A percentile compares a stretch with the other conserved stretches of the same genome.
These are phyloP conservation scores for Talaromyces pinophilus DNA, from an alignment of 2,329 filamentous ascomycete species.

Conservation along the genomic window DNA sequence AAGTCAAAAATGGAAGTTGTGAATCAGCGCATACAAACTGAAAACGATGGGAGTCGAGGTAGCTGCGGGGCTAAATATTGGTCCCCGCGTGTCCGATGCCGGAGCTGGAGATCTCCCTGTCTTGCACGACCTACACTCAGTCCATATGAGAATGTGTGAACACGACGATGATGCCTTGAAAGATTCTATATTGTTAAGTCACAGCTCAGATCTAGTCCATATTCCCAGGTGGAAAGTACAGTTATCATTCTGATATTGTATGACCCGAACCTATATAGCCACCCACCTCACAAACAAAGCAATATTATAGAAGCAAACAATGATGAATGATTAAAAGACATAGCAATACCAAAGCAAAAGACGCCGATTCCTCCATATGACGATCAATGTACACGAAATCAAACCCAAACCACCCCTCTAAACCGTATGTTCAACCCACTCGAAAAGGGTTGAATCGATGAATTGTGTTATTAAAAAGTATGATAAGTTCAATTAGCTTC, in stretches of 20 bases:
- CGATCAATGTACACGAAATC: conserved; percentile 19
- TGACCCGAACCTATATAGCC: conserved; percentile 1
- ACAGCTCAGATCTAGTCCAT: neutral
- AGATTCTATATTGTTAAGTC: neutral
- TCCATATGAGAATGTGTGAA: neutral
- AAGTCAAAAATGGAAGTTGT: neutral
- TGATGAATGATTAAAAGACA: conserved; percentile 25
- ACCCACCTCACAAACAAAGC: neutral
- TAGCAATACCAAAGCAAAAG: conserved; percentile 10
- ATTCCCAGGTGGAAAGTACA: neutral
- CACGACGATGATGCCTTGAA: neutral
- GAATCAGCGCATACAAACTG: neutral
- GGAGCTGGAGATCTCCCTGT: conserved; percentile 2
- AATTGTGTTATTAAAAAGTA: conserved; percentile 21
- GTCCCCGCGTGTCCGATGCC: conserved; percentile 21
- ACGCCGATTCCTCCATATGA: conserved; percentile 20
- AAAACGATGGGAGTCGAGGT: neutral
- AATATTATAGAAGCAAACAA: conserved; percentile 20
- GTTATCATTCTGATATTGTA: conserved; percentile 3
- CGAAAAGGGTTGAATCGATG: conserved; percentile 8
- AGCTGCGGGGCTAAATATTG: conserved; percentile 15
- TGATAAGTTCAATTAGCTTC: conserved; percentile 16
- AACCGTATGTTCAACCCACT: neutral
- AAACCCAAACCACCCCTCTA: neutral
- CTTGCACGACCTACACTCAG: neutral